Evolutionary conservation across 352 stramenopile genomes (phyloP).

Genomic region (Aphanomyces cochlioides): DNA sequence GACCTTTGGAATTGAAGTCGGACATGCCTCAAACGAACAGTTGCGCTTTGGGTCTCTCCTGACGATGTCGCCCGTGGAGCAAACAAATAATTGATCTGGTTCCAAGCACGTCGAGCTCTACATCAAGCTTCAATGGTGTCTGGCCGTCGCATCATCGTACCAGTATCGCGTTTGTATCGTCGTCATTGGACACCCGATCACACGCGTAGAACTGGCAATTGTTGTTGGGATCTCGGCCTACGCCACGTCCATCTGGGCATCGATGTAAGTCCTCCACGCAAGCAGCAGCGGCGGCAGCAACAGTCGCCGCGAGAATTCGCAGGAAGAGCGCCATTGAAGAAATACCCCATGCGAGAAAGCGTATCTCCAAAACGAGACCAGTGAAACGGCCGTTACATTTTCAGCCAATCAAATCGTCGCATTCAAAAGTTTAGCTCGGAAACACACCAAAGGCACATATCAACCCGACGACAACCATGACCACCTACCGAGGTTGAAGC

Average conservation of each 20-base stretch:
- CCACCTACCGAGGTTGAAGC: too few species aligned
- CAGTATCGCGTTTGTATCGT: too few species aligned
- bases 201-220: constrained; percentile 8
- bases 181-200: neutral
- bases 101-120: constrained; percentile 6
- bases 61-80: constrained; percentile 8
- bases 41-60: neutral
- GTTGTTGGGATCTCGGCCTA: constrained; percentile 7
- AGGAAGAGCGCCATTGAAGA: neutral
- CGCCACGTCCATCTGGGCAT: constrained; percentile 8
- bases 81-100: neutral
- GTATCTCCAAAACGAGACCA: too few species aligned
- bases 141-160: too few species aligned
- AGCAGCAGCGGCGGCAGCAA: neutral
- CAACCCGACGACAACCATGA: too few species aligned
- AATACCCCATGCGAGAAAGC: too few species aligned
- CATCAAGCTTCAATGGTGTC: neutral
- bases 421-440: too few species aligned
- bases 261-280: neutral
- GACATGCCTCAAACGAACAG: constrained; percentile 11
- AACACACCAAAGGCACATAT: too few species aligned
- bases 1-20: neutral
- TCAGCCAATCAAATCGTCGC: too few species aligned
- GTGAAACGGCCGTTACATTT: too few species aligned
- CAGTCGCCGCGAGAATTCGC: neutral